These are phyloP conservation scores for Paragyromitra xinjiangensis DNA, from an alignment of 495 filamentous ascomycete species.

Conservation along the genomic window DNA sequence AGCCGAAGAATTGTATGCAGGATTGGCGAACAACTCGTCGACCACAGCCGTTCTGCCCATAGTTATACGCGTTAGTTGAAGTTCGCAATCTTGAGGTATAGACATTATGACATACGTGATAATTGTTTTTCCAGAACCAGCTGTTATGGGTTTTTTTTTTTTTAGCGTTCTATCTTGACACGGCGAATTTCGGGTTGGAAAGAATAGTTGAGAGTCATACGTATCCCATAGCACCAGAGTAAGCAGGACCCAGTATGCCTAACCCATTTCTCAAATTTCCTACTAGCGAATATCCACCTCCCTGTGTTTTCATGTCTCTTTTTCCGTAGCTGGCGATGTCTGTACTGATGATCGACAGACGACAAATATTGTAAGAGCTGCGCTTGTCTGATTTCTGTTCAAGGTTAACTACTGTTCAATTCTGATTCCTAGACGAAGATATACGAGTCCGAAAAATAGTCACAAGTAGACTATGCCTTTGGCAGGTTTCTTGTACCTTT, in stretches of 20 bases:
- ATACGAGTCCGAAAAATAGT: too few species aligned
- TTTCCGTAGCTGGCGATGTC: slow-evolving; percentile 10
- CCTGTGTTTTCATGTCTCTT: slow-evolving; percentile 3
- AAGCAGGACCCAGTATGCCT: neutral
- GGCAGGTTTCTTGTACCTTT: slow-evolving; percentile 3
- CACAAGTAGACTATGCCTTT: too few species aligned
- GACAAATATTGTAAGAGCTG: slow-evolving; percentile 4
- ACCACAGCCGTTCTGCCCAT: slow-evolving; percentile 17
- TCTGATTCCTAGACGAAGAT: neutral
- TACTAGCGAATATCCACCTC: slow-evolving; percentile 3
- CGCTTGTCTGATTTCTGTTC: neutral
- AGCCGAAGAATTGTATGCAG: slow-evolving; percentile 1
- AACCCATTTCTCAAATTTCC: slow-evolving; percentile 3
- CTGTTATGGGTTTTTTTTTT: neutral
- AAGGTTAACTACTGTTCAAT: neutral
- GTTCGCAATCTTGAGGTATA: too few species aligned
- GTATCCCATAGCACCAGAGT: slow-evolving; percentile 32
- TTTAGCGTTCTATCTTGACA: neutral
- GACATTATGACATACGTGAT: neutral
- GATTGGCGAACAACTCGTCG: neutral
- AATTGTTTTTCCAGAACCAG: neutral
- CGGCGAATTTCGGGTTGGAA: neutral
- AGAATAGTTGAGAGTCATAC: neutral
- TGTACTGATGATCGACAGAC: slow-evolving; percentile 16
- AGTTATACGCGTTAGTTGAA: too few species aligned